phyloP scores from a whole-genome alignment of 148 eudicot species.

The Camellia lanceoleosa region DNA sequence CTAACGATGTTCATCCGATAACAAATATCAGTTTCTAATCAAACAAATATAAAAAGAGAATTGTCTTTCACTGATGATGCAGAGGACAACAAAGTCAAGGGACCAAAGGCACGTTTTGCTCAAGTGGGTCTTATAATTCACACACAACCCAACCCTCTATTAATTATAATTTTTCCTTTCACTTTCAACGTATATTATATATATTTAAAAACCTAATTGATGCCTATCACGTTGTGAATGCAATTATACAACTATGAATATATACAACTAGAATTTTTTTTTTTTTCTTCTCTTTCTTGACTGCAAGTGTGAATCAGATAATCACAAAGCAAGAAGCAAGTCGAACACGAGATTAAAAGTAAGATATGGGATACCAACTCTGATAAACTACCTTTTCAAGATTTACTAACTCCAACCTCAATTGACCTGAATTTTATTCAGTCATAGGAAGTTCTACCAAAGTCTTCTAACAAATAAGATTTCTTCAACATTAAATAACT shows the following conservation, averaged over 20 bases:
- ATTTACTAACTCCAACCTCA: background rate
- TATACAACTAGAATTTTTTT: no score
- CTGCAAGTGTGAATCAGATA: background rate
- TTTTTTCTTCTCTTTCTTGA: background rate
- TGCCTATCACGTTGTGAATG: background rate
- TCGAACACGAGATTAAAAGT: background rate
- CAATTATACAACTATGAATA: background rate
- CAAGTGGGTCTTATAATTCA: background rate
- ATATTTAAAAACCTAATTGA: background rate
- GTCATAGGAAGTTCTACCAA: background rate
- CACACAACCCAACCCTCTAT: background rate
- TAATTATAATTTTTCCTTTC: background rate
- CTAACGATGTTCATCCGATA: no score
- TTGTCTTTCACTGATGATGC: no score
- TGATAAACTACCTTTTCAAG: conserved; percentile 2
- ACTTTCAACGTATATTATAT: background rate
- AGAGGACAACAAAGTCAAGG: background rate
- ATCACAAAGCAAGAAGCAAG: background rate
- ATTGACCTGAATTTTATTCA: background rate
- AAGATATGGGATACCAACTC: background rate
- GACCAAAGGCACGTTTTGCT: background rate
- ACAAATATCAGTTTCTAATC: no score
- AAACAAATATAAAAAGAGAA: no score
- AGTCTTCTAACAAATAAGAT: background rate
- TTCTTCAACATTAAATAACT: no score